A percentile compares a stretch with the other conserved stretches of the same genome.
These are phyloP conservation scores for Pouteria campechiana DNA, from an alignment of 179 eudicot genomes.

Conservation along the genomic window DNA sequence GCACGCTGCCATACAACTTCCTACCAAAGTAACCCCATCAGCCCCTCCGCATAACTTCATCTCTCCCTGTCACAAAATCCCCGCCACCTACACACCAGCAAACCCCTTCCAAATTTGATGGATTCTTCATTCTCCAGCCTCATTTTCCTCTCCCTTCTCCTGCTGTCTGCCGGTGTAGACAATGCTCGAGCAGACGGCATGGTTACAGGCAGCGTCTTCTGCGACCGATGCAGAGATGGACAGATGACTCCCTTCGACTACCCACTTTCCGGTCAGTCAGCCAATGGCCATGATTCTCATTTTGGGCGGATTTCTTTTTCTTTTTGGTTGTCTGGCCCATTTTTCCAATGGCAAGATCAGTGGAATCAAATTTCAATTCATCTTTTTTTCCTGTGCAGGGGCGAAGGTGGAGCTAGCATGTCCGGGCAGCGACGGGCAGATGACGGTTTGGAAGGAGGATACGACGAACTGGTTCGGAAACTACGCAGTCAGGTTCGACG, in stretches of 20 bases:
- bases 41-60: no score
- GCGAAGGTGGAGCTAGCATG: conserved; percentile 55
- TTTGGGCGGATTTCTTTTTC: background rate
- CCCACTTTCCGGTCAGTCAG: conserved; percentile 53
- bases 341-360: no score
- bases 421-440: conserved; percentile 40
- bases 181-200: conserved; percentile 46
- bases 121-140: conserved; percentile 12
- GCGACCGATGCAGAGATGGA: conserved; percentile 98
- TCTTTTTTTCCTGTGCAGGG: conserved; percentile 23
- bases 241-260: conserved; percentile 71
- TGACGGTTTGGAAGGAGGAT: conserved; percentile 26
- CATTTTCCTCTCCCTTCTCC: conserved; percentile 12
- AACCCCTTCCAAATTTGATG: conserved; percentile 9
- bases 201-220: conserved; percentile 75
- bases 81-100: no score
- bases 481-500: conserved; percentile 51
- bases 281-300: background rate
- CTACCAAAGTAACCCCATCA: no score
- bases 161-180: conserved; percentile 23
- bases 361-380: background rate
- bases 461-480: conserved; percentile 63
- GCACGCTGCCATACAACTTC: no score
- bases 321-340: background rate
- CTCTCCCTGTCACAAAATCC: no score